Percentiles rank a stretch among this genome's conserved stretches.
phyloP scores from a whole-genome alignment of 257 asterid species.

The Scutellaria galericulata region DNA sequence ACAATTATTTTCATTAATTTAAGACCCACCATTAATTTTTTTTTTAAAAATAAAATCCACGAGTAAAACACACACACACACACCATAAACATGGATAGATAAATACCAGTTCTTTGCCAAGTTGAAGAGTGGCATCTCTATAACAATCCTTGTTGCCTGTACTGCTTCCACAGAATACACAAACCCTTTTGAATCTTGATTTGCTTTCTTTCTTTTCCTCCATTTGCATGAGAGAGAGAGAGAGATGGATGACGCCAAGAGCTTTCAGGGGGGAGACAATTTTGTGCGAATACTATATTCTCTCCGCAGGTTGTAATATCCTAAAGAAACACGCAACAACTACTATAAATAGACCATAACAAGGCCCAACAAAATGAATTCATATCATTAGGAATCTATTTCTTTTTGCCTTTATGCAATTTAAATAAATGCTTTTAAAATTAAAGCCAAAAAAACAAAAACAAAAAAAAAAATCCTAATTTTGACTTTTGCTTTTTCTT shows the following conservation, averaged over 20 bases:
- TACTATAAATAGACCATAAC: too few species aligned
- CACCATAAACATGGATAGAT: background rate
- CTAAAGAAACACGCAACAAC: too few species aligned
- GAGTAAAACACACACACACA: background rate
- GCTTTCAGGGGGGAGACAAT: background rate
- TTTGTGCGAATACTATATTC: too few species aligned
- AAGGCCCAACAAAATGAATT: too few species aligned
- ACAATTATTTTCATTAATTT: background rate
- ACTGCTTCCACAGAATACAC: slow-evolving; percentile 66
- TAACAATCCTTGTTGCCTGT: slow-evolving; percentile 51
- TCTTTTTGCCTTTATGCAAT: too few species aligned
- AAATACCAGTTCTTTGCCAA: slow-evolving; percentile 51
- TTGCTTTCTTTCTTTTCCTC: slow-evolving; percentile 36
- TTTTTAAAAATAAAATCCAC: background rate
- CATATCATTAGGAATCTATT: too few species aligned
- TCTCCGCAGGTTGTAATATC: too few species aligned
- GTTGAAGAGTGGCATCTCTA: slow-evolving; percentile 53
- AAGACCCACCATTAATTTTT: too few species aligned
- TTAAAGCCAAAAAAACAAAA: background rate
- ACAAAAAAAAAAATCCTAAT: background rate
- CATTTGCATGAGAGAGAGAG: slow-evolving; percentile 1
- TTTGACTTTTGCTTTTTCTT: background rate
- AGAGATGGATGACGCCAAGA: background rate
- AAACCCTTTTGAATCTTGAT: slow-evolving; percentile 56
- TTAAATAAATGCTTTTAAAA: background rate